A percentile compares a stretch with the other conserved stretches of the same genome.
Evolutionary conservation across 495 filamentous ascomycete genomes (phyloP).

Genomic region (Aspergillus mulundensis): DNA sequence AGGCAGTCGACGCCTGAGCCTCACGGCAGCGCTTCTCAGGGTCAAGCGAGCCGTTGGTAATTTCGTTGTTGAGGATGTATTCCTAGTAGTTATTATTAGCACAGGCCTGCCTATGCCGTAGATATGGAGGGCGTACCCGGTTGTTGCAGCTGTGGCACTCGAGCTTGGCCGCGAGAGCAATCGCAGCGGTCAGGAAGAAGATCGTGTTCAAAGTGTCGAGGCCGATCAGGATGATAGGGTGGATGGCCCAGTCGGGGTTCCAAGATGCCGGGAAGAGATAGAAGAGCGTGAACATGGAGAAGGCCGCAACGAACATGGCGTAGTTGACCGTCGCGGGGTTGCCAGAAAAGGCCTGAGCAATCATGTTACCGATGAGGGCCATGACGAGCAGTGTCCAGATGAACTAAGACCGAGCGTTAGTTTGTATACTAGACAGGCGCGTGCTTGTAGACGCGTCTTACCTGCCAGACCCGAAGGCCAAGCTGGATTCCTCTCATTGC

Average conservation of each 20-base stretch:
- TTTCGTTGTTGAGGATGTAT: conserved; percentile 53
- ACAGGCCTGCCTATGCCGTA: neutral
- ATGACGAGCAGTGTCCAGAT: conserved; percentile 63
- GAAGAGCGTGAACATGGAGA: conserved; percentile 60
- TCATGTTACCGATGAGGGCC: conserved; percentile 66
- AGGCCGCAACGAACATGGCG: conserved; percentile 61
- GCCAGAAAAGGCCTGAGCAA: conserved; percentile 48
- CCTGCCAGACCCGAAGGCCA: conserved; percentile 39
- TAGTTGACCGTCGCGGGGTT: conserved; percentile 59
- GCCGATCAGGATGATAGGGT: conserved; percentile 52
- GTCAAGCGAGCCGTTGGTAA: conserved; percentile 56
- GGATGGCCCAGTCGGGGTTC: conserved; percentile 43
- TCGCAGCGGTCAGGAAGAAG: conserved; percentile 62
- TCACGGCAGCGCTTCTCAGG: conserved; percentile 59
- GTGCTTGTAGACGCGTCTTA: conserved; percentile 16
- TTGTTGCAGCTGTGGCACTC: conserved; percentile 59
- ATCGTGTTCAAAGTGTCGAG: conserved; percentile 58
- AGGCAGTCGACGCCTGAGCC: conserved; percentile 62
- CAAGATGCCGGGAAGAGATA: conserved; percentile 56
- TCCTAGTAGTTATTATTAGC: conserved; percentile 36
- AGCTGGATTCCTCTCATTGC: conserved; percentile 27
- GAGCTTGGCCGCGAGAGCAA: conserved; percentile 61
- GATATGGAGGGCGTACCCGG: conserved; percentile 39
- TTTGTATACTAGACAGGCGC: neutral
- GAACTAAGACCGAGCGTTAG: conserved; percentile 44